These are phyloP conservation scores for Nitzschia palea DNA, from an alignment of 108 stramenopile genomes.

Conservation along the genomic window DNA sequence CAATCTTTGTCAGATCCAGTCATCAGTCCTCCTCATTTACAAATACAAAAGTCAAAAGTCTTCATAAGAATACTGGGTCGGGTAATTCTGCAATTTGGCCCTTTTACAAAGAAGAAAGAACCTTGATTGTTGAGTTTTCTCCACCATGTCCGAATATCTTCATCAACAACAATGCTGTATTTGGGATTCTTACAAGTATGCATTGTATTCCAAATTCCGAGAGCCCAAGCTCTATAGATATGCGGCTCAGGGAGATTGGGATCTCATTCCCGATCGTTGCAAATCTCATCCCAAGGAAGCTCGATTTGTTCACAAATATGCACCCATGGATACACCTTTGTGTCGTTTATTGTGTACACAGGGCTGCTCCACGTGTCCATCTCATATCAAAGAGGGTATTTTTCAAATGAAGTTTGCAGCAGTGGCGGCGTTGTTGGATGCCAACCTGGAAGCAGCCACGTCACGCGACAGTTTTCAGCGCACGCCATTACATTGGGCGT, in stretches of 20 bases:
- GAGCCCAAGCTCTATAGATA: conserved; percentile 21
- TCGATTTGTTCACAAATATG: conserved; percentile 27
- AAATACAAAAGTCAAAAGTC: no score
- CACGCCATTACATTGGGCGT: conserved; percentile 60
- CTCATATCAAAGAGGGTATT: conserved; percentile 3
- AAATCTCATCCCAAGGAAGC: conserved; percentile 28
- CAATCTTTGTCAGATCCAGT: no score
- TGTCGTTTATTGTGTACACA: conserved; percentile 16
- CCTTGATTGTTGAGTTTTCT: no score
- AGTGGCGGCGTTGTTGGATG: conserved; percentile 15
- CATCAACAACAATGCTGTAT: background rate
- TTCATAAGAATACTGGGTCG: no score
- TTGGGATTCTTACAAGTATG: conserved; percentile 12
- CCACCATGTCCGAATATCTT: no score
- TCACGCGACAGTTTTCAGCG: conserved; percentile 43
- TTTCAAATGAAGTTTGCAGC: conserved; percentile 9
- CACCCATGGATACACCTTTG: conserved; percentile 30
- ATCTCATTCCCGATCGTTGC: conserved; percentile 33
- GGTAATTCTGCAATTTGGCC: no score
- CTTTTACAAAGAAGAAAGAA: no score
- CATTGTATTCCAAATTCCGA: conserved; percentile 20
- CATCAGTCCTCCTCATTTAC: no score
- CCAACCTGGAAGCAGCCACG: conserved; percentile 9
- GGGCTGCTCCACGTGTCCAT: background rate
- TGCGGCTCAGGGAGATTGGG: conserved; percentile 28